Base-by-base conservation (phyloP, 306 rosid genomes). In the Quercus bicolor region DNA sequence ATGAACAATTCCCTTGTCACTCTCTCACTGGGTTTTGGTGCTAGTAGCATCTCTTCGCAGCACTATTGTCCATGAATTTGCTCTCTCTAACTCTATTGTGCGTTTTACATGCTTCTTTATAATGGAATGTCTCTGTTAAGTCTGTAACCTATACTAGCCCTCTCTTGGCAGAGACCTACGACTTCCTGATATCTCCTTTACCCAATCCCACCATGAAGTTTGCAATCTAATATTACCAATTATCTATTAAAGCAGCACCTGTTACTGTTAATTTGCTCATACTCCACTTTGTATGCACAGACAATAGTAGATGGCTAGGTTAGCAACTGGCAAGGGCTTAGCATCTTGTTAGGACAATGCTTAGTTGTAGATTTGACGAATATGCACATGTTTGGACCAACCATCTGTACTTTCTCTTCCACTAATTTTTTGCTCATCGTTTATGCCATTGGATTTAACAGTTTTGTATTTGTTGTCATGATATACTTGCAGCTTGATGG, bases 401-500 rank as follows among this genome's bases (percentile, higher is more conserved):
- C 43, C 45, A 29, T 64, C 70, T 29, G 43, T 64, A 18, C 26
- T 34, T 2, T 68, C 33, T 24, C 66, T 60, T 24, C 66, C 8
- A 5, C 33, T 68, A 34, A 64, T 24, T 60, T 54, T 84, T 28
- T 73, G 70, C 23, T 71, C 19, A 48, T 34, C 11, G 81, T 34
- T 78, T 77, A 73, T 79, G 84, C 75, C 53, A 51, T 62, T 70
- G 43, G 34, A 40, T 72, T 81, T 84, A 62, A 77, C 56, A 29
- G 74, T 61, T 71, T 82, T 23, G 72, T 69, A 24, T 76, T 84
- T 73, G 11, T 37, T 37, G 45, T 37, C 45, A n/a, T 84, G 74
- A 73, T 79, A 37, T 28, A 16, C 78, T 74, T 73, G 56, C 99
- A 96, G 99, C 89, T 89, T 96, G 79, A 90, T 93, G 98, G 94